Evolutionary conservation across 1,284 basidiomycete species (phyloP).

Genomic region (Leccinum pachyderme): DNA sequence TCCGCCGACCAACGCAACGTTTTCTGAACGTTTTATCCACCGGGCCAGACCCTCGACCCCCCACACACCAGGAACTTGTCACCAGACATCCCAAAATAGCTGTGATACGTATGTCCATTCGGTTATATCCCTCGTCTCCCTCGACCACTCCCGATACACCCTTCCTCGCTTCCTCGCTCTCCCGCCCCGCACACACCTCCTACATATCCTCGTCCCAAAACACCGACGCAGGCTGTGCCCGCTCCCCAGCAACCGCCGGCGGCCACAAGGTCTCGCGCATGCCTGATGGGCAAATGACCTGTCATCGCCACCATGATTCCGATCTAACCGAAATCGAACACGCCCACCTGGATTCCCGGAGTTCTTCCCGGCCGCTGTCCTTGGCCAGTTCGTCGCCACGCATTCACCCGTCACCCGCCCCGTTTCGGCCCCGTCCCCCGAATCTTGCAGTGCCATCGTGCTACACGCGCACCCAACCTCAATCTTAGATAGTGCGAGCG

Average conservation of each 20-base stretch:
- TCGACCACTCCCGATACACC: not conserved
- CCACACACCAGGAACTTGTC: conserved; percentile 23
- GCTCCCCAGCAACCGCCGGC: not conserved
- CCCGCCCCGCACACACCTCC: not conserved
- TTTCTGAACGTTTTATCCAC: conserved; percentile 8
- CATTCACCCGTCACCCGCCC: not conserved
- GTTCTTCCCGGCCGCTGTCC: conserved; percentile 12
- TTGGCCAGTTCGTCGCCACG: not conserved
- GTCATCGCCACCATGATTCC: conserved; percentile 27
- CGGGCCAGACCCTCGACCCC: not conserved
- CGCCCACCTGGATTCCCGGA: conserved; percentile 8
- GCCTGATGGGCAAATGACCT: conserved; percentile 9
- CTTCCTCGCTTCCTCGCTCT: not conserved
- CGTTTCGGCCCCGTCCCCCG: not conserved
- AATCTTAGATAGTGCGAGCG: not conserved
- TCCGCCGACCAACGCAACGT: not conserved
- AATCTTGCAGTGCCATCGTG: not conserved
- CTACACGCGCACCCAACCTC: not conserved
- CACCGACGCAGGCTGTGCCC: not conserved
- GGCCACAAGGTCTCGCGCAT: conserved; percentile 10
- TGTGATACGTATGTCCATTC: conserved; percentile 18
- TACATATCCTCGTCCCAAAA: no score
- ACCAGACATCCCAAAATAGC: conserved; percentile 18
- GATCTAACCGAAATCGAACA: conserved; percentile 33
- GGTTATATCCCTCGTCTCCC: conserved; percentile 6